Evolutionary conservation across 176 grass and related monocot genomes (phyloP), one percentile per base, ranked within the genome.

Genomic region (Otatea glauca): DNA sequence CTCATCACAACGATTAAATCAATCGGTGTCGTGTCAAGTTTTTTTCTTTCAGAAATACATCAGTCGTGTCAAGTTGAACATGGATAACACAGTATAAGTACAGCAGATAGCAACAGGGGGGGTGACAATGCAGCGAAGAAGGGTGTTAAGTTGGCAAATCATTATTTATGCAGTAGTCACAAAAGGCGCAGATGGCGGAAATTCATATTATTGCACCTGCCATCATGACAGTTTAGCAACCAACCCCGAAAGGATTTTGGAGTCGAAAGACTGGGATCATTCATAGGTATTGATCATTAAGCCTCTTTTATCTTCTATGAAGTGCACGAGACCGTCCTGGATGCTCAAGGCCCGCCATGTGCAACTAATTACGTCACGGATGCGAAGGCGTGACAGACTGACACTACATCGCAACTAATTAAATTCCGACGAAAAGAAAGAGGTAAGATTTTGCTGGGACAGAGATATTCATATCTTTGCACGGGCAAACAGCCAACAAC

Each of bases 341-440:
- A 85, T 58, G 38, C 43, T 24, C 29, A 50, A 90, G 80, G 79
- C 84, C 80, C 74, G 85, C 80, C 89, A 87, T 87, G 89, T 87
- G 85, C 55, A 16, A 69, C 88, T 74, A 82, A 80, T 69, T 77
- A 86, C 72, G 82, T 72, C 45, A 23, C 49, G 74, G 68, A 83
- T 43, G 74, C 50, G 43, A 87, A 91, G 83, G 85, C 44, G 80
- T 66, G 53, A 59, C 85, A 91, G 84, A 87, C 75, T 91, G 80
- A 87, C 75, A 91, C 39, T 53, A 90, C 88, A 83, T 60, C 37
- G 75, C 81, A 87, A 75, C 89, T 64, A 91, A 91, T 91, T 77
- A 70, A 80, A 23, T 38, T 60, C 9, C 37, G 43, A 84, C 48
- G 76, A 62, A 83, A 44, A 7, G 69, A 63, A 70, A 70, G 76